These are phyloP conservation scores for Dimocarpus longan DNA, from an alignment of 345 rosid genomes.

Conservation along the genomic window DNA sequence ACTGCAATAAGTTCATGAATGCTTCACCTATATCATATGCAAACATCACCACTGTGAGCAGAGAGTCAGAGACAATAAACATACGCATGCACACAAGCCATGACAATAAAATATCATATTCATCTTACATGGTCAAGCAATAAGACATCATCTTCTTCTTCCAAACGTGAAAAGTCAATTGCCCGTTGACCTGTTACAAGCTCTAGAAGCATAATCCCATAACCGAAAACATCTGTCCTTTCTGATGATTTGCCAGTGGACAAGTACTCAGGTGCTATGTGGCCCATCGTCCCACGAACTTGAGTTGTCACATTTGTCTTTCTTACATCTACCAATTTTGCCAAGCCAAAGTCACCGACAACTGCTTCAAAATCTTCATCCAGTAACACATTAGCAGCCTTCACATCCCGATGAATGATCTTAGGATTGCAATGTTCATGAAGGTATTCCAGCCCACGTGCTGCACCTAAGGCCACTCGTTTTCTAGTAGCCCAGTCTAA, in stretches of 20 bases:
- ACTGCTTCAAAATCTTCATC: slow-evolving; percentile 98
- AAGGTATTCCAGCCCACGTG: slow-evolving; percentile 96
- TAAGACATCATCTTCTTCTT: slow-evolving; percentile 94
- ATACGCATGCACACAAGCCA: slow-evolving; percentile 14
- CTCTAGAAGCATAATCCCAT: slow-evolving; percentile 93
- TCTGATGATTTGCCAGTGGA: slow-evolving; percentile 97
- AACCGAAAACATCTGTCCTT: slow-evolving; percentile 96
- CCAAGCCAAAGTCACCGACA: slow-evolving; percentile 97
- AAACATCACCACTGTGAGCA: not conserved
- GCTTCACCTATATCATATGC: not conserved
- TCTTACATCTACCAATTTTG: slow-evolving; percentile 91
- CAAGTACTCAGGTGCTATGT: slow-evolving; percentile 94
- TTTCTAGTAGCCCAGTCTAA: slow-evolving; percentile 84
- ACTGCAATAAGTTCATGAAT: not conserved
- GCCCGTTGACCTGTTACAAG: slow-evolving; percentile 99
- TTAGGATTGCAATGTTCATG: slow-evolving; percentile 97
- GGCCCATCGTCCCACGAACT: slow-evolving; percentile 99
- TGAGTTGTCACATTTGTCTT: slow-evolving; percentile 91
- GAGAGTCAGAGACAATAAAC: not conserved
- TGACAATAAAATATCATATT: not conserved
- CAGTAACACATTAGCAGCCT: slow-evolving; percentile 92
- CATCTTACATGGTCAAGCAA: slow-evolving; percentile 86
- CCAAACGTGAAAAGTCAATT: slow-evolving; percentile 91
- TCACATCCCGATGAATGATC: slow-evolving; percentile 95
- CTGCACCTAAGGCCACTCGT: slow-evolving; percentile 85